Conservation (phyloP, 129 eudicot species). For the Saposhnikovia divaricata region DNA sequence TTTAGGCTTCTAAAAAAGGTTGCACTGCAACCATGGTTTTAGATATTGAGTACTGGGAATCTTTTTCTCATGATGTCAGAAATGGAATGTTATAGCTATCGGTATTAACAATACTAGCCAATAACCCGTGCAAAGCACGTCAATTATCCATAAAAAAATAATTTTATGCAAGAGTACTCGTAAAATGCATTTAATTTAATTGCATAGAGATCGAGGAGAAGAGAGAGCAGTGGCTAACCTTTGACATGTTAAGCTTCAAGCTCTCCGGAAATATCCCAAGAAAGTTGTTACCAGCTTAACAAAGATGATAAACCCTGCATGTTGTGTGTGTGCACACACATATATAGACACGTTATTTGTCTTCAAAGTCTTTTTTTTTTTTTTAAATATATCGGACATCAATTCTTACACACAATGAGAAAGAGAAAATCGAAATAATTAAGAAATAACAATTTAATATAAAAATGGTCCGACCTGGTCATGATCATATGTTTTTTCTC, state of each 20-base stretch:
- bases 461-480: no score
- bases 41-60: no score
- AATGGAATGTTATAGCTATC: no score
- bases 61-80: no score
- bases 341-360: background rate
- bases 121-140: no score
- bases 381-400: background rate
- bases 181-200: background rate
- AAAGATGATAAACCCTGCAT: background rate
- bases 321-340: background rate
- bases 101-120: no score
- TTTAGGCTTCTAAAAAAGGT: no score
- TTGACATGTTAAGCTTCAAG: background rate
- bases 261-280: no score
- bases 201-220: background rate
- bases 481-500: background rate
- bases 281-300: background rate
- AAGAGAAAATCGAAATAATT: slow-evolving; percentile 1
- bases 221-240: background rate
- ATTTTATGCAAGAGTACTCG: no score
- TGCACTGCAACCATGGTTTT: no score
- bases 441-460: slow-evolving; percentile 13
- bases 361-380: background rate
- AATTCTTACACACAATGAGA: background rate
- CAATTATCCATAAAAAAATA: no score